Base-by-base conservation (phyloP, 2,329 filamentous ascomycete genomes). In the Monilinia fructicola region DNA sequence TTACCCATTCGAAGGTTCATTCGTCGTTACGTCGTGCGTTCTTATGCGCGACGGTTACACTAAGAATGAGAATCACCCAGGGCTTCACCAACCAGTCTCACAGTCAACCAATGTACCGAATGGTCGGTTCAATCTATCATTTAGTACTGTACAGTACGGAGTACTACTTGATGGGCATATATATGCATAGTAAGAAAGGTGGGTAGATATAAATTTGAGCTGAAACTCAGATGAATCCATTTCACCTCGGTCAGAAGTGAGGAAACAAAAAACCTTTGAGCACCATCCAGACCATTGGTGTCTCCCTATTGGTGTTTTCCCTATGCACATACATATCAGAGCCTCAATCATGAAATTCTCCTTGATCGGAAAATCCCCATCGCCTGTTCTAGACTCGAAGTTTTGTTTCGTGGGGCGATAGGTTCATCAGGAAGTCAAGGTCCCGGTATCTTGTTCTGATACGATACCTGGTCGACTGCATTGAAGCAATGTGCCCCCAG, bases 311-410 rank as follows among this genome's bases (percentile, higher is more conserved):
- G 14, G 16, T n/a, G 16, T 28, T 28, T 3, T 52, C n/a, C 23
- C 38, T 42, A 18, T 46, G 16, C 21, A 56, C 40, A 42, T 28
- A 18, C 7, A 21, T 11, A n/a, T 3, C 5, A 56, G 54, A 21
- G 28, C 26, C 21, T 28, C 54, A 5, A 56, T 40, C 23, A 56
- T 28, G 23, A 38, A 28, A 28, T 23, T 56, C 44, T 46, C 18
- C 38, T 46, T 58, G 40, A 31, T 21, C 38, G 40, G 55, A 58
- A 31, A 44, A 58, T 58, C 16, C 9, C 11, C 56, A 46, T 35
- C 42, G 56, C 56, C 26, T 21, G 42, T 48, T 59, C 56, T 59
- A 28, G 56, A 59, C 42, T 48, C 42, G 12, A 48, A 18, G 42
- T 26, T 59, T 59, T 59, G 42, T 59, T 46, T 42, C 10, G 11